Base-by-base conservation (phyloP, 164 flowering plant genomes). In the Sextonia rubra region DNA sequence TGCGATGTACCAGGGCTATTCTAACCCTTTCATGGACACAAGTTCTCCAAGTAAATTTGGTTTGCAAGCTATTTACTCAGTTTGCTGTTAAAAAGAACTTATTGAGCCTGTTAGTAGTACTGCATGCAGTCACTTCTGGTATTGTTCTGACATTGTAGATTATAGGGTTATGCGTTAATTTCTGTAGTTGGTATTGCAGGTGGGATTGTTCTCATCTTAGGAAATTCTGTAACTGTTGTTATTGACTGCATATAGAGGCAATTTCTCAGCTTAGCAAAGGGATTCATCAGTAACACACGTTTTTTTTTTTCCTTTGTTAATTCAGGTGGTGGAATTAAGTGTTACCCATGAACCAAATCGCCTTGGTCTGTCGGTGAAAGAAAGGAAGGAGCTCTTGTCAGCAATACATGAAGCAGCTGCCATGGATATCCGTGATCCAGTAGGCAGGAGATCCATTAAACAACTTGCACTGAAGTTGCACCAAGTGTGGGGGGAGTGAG, bases 401-500 rank as follows among this genome's bases (percentile, higher is more conserved):
- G 91, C 92, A 56, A 72, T 90, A 75, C 88, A 88, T 67, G 89
- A 90, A 78, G 89, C 88, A 66, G 75, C 79, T 55, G 75, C 83
- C 60, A 76, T 78, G 84, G 84, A 85, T 37, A 80, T 87, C 70
- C 73, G 85, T 8, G 84, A 79, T 76, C 84, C 81, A 60, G 80
- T 83, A 24, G 88, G 89, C 78, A 83, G 82, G 81, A 88, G 86
- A 83, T 77, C 81, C 32, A 68, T 87, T 56, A 70, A 76, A 67
- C 85, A 91, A 77, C 72, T 88, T 48, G 90, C 86, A 55, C 52
- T 81, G 77, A 86, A 80, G 76, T 76, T 93, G 84, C 85, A 74
- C 56, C 90, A 89, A 76, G 68, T 85, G 47, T 91, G 93, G 97
- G 95, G 94, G 90, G 71, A 85, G 89, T 3, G 29, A 60, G 65